A percentile compares a stretch with the other conserved stretches of the same genome.
phyloP scores from a whole-genome alignment of 2,329 filamentous ascomycete species.

The Orbilia oligospora region DNA sequence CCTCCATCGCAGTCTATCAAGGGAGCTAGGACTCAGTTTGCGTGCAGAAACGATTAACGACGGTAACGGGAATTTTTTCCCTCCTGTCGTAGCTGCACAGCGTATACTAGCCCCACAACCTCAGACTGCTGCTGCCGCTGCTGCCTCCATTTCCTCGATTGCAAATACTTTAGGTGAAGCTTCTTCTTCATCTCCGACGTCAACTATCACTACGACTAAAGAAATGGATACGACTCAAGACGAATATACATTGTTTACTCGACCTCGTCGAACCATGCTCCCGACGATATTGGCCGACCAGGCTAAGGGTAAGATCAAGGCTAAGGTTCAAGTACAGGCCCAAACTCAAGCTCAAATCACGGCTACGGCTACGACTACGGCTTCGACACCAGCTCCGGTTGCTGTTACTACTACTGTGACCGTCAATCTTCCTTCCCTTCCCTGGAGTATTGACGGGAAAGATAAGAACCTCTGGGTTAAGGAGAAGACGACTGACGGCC shows the following conservation, averaged over 20 bases:
- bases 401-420: background rate
- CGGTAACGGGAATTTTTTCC: conserved; percentile 38
- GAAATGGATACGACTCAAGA: conserved; percentile 41
- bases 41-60: conserved; percentile 44
- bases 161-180: background rate
- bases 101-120: conserved; percentile 12
- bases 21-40: conserved; percentile 46
- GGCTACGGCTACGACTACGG: too few species aligned
- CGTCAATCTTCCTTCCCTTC: conserved; percentile 25
- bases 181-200: background rate
- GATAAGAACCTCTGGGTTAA: conserved; percentile 12
- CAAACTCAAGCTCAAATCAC: background rate
- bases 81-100: conserved; percentile 14
- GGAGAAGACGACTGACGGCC: background rate
- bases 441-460: conserved; percentile 5
- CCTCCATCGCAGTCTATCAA: conserved; percentile 45
- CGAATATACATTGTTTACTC: conserved; percentile 45
- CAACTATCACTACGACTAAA: background rate
- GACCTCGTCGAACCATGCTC: background rate
- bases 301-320: conserved; percentile 10
- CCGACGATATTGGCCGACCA: conserved; percentile 25
- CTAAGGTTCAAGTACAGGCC: background rate
- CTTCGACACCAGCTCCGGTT: too few species aligned
- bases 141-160: background rate
- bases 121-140: conserved; percentile 11